Conservation (phyloP, 352 stramenopile species). For the Globisporangium splendens region DNA sequence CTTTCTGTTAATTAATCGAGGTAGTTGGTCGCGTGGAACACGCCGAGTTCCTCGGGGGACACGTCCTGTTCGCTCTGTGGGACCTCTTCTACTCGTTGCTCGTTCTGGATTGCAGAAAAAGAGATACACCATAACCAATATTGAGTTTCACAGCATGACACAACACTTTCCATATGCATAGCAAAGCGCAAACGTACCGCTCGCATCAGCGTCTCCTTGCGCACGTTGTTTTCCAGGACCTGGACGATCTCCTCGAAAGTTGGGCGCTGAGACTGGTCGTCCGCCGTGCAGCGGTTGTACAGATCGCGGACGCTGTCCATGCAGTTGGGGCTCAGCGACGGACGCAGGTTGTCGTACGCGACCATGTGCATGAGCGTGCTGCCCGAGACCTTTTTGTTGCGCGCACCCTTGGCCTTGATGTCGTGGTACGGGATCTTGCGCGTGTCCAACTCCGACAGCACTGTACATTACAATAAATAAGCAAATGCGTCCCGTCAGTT, state of each 20-base stretch:
- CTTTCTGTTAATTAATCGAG: slow-evolving; percentile 42
- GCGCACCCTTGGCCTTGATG: slow-evolving; percentile 77
- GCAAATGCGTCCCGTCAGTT: slow-evolving; percentile 1
- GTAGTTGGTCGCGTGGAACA: slow-evolving; percentile 82
- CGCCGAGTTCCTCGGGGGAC: slow-evolving; percentile 78
- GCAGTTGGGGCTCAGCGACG: slow-evolving; percentile 78
- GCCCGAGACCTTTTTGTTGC: slow-evolving; percentile 83
- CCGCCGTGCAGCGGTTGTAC: slow-evolving; percentile 75
- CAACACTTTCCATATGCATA: background rate
- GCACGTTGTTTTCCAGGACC: slow-evolving; percentile 80
- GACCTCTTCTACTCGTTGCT: slow-evolving; percentile 16
- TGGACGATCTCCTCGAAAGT: slow-evolving; percentile 87
- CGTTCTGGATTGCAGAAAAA: slow-evolving; percentile 19
- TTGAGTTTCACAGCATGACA: slow-evolving; percentile 1
- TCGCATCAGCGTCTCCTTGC: slow-evolving; percentile 80
- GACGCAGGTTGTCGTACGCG: slow-evolving; percentile 84
- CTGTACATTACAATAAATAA: slow-evolving; percentile 20
- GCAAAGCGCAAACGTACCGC: slow-evolving; percentile 40
- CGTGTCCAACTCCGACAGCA: slow-evolving; percentile 81
- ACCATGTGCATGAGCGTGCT: slow-evolving; percentile 89
- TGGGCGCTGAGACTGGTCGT: slow-evolving; percentile 69
- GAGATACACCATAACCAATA: slow-evolving; percentile 1
- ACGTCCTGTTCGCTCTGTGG: slow-evolving; percentile 48
- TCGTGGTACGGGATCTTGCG: slow-evolving; percentile 87
- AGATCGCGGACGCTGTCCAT: slow-evolving; percentile 80